Evolutionary conservation across 768 basidiomycete species (phyloP), one percentile per base, ranked within the genome.

Genomic region (Boletus rufocinnamomeus): DNA sequence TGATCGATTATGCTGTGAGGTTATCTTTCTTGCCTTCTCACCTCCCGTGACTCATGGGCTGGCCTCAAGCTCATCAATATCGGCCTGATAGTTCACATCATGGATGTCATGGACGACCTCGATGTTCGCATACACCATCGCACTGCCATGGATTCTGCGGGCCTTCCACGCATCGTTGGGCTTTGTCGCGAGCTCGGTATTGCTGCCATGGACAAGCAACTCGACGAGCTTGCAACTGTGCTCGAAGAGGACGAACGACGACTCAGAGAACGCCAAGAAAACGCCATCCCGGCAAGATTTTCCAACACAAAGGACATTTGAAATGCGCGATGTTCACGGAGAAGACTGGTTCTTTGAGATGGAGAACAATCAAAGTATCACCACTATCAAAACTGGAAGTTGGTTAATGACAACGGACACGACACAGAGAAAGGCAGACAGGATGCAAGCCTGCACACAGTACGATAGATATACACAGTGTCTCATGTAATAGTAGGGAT

Each of bases 1-100:
- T 95, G 59, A 88, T 88, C 59, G 94, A 96, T 52, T 95, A 95
- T 65, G 89, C 91, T 69, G 94, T 95, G 65, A 65, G 88, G 77
- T 53, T 51, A 38, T 46, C 28, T 52, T 56, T 9, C 46, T 52
- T 54, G 11, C 30, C 13, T 34, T 50, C 21, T 14, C 30, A 9
- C 37, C 44, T 53, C 27, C 23, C 30, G 34, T 55, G 21, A 32
- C 67, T 73, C 32, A 71, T 46, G 40, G 14, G 3, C 21, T 47
- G 30, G 51, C 34, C 16, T 41, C 40, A 63, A 74, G 65, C 62
- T 66, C 38, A 10, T 83, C 54, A 95, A 93, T 65, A 72, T 95
- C 27, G 75, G 88, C 54, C 79, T 95, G 51, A 81, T 96, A 62
- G 83, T 85, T 61, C 82, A 79, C 25, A 82, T 95, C 37, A 74